Evolutionary conservation across 2,329 filamentous ascomycete species (phyloP), one percentile per base, ranked within the genome.

Genomic region (Plectosphaerella plurivora): DNA sequence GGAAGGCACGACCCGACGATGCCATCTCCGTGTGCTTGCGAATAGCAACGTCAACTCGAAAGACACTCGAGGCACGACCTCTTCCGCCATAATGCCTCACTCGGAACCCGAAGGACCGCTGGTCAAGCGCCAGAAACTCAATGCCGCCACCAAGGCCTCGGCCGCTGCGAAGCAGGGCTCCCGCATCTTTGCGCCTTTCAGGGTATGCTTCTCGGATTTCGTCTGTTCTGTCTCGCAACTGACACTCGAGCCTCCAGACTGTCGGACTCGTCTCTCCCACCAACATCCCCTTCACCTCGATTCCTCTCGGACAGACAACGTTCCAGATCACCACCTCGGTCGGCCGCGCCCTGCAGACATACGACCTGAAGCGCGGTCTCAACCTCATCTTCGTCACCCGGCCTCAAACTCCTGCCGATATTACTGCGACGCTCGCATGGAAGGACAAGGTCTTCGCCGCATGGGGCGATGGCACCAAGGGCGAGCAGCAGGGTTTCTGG

Each of bases 281-380:
- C 3, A 73, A 78, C 47, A 91, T 97, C 1, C 93, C 94, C 0
- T 97, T 99, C 65, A 92, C 93, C 2, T 88, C 88, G 6, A 81
- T 95, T 33, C 89, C 93, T 1, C 78, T 96, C 15, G 94, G 94
- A 53, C 96, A 96, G 72, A 93, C 90, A 1, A 96, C 91, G 4
- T 99, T 96, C 66, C 94, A 99, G 68, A 91, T 99, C 69, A 97
- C 94, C 35, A 99, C 94, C 28, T 97, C 91, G 0, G 89, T 95
- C 56, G 94, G 93, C 57, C 83, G 86, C 63, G 90, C 87, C 54
- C 80, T 99, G 46, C 94, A 99, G 71, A 99, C 94, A 0, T 99
- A 99, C 74, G 94, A 99, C 67, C 75, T 99, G 56, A 90, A 88
- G 68, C 84, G 87, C 62, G 93, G 93, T 46, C 81, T 99, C 55